These are phyloP conservation scores for Stentor coeruleus DNA, from an alignment of 73 alveolate genomes.

Conservation along the genomic window DNA sequence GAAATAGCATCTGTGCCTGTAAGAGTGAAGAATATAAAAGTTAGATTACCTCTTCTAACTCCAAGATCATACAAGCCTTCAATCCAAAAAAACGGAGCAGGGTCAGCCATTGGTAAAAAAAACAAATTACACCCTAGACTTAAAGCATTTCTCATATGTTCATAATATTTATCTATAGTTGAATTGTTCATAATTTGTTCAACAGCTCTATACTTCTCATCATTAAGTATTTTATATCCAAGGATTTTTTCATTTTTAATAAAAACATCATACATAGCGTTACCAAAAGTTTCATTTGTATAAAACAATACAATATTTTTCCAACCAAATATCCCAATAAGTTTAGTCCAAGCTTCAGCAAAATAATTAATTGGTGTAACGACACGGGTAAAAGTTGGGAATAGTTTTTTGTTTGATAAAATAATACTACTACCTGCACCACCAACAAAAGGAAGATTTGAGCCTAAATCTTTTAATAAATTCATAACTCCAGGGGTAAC, in stretches of 20 bases:
- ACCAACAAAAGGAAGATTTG: background rate
- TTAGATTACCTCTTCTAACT: too few species aligned
- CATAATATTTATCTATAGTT: background rate
- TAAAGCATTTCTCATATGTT: background rate
- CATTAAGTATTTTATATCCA: background rate
- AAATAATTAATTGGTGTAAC: background rate
- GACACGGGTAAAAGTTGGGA: slow-evolving; percentile 1
- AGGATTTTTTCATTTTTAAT: background rate
- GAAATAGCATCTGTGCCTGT: too few species aligned
- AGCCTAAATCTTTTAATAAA: background rate
- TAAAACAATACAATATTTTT: background rate
- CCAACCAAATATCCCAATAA: background rate
- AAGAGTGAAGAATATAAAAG: too few species aligned
- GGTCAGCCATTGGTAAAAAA: background rate
- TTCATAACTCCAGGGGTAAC: background rate
- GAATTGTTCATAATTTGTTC: background rate
- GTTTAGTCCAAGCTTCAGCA: background rate
- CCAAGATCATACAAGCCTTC: too few species aligned
- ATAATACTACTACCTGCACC: background rate
- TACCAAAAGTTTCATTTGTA: background rate
- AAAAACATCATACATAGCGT: background rate
- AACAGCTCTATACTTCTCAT: background rate
- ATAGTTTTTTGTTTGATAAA: background rate
- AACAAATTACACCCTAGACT: background rate
- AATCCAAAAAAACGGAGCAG: too few species aligned